These are phyloP conservation scores for Phyllosticta ampelicida DNA, from an alignment of 2,329 filamentous ascomycete species.

Conservation along the genomic window DNA sequence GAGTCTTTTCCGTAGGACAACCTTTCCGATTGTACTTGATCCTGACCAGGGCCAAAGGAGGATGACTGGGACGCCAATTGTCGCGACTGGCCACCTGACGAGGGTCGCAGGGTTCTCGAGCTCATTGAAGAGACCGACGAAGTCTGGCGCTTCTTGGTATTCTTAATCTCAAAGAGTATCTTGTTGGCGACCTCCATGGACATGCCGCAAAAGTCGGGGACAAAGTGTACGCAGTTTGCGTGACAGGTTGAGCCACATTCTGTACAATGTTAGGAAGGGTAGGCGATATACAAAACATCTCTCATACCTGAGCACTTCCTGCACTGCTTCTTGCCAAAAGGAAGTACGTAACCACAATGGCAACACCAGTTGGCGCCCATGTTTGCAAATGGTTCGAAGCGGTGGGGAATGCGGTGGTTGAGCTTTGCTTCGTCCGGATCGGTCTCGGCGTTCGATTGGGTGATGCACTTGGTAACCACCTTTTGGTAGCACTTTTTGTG, in stretches of 20 bases:
- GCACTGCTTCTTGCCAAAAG: slow-evolving; percentile 89
- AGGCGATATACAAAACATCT: neutral
- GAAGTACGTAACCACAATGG: slow-evolving; percentile 92
- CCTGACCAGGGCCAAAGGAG: slow-evolving; percentile 28
- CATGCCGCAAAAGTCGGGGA: slow-evolving; percentile 98
- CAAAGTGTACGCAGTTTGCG: slow-evolving; percentile 82
- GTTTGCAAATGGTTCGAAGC: slow-evolving; percentile 93
- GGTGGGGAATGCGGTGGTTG: slow-evolving; percentile 97
- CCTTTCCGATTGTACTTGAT: slow-evolving; percentile 30
- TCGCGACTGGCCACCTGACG: slow-evolving; percentile 34
- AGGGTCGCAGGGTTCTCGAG: slow-evolving; percentile 55
- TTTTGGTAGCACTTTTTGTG: slow-evolving; percentile 95
- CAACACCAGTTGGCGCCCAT: slow-evolving; percentile 99
- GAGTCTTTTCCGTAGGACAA: slow-evolving; percentile 40
- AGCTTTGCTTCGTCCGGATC: slow-evolving; percentile 99
- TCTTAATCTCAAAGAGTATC: slow-evolving; percentile 77
- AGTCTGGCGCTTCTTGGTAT: slow-evolving; percentile 59
- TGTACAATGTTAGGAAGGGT: slow-evolving; percentile 24
- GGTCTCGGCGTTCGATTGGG: slow-evolving; percentile 96
- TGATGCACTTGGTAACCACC: slow-evolving; percentile 98
- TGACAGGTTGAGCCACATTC: slow-evolving; percentile 92
- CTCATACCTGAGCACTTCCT: slow-evolving; percentile 74
- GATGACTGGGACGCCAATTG: slow-evolving; percentile 23
- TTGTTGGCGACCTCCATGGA: slow-evolving; percentile 95
- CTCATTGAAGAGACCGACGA: slow-evolving; percentile 46